Evolutionary conservation across 768 basidiomycete species (phyloP).

Genomic region (Cyclocybe cylindracea): DNA sequence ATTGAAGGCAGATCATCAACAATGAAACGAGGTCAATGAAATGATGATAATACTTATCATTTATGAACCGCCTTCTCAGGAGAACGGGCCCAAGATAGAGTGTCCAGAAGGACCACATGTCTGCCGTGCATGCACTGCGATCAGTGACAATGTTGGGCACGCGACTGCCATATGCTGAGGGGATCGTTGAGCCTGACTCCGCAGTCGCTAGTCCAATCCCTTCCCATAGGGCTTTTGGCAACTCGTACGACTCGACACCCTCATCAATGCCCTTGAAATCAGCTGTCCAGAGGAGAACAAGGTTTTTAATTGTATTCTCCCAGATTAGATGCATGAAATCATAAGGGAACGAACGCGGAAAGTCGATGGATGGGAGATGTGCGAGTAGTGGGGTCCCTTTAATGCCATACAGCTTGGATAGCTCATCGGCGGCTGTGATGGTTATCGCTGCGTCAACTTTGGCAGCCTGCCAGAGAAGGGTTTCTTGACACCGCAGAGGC

Average conservation of each 20-base stretch:
- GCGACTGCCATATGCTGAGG: constrained; percentile 34
- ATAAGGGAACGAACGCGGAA: constrained; percentile 41
- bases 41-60: constrained; percentile 43
- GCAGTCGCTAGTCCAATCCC: too few species aligned
- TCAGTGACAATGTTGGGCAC: constrained; percentile 34
- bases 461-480: constrained; percentile 23
- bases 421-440: constrained; percentile 15
- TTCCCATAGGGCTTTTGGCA: too few species aligned
- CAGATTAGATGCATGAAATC: too few species aligned
- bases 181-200: too few species aligned
- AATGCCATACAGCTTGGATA: constrained; percentile 31
- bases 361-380: constrained; percentile 29
- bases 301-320: constrained; percentile 42
- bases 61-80: too few species aligned
- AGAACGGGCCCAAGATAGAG: constrained; percentile 39
- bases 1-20: constrained; percentile 36
- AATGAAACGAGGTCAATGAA: constrained; percentile 40
- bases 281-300: constrained; percentile 42
- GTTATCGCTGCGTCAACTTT: constrained; percentile 24
- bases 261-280: too few species aligned
- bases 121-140: constrained; percentile 29
- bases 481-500: constrained; percentile 32
- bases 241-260: too few species aligned
- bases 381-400: constrained; percentile 32
- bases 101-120: constrained; percentile 41